phyloP scores from a whole-genome alignment of 192 early-diverging fungal species.

The Rhizoclosmatium sp. region DNA sequence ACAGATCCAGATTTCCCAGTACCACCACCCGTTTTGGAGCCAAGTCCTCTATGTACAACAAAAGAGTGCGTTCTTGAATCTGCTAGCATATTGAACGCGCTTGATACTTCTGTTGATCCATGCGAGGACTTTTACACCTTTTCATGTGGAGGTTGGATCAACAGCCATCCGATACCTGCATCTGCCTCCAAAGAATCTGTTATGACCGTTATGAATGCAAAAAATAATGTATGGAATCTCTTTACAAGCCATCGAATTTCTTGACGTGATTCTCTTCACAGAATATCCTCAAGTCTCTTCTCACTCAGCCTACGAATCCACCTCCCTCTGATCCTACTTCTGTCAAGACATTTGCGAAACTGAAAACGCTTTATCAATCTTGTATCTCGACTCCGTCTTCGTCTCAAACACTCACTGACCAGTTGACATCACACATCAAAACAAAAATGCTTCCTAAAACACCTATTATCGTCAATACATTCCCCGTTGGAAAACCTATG shows the following conservation, averaged over 20 bases:
- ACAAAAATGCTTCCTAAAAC: neutral
- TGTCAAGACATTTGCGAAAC: neutral
- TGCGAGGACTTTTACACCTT: constrained; percentile 35
- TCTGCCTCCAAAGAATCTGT: constrained; percentile 4
- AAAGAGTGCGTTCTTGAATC: constrained; percentile 30
- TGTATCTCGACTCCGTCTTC: neutral
- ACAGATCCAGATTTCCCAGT: neutral
- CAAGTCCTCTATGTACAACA: constrained; percentile 24
- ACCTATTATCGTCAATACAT: constrained; percentile 21
- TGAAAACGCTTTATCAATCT: constrained; percentile 12
- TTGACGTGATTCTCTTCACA: neutral
- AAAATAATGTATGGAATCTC: constrained; percentile 15
- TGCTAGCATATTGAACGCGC: constrained; percentile 13
- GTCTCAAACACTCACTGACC: neutral
- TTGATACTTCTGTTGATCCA: constrained; percentile 26
- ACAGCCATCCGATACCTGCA: constrained; percentile 12
- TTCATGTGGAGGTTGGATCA: constrained; percentile 32
- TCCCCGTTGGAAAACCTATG: constrained; percentile 21
- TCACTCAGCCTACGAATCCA: neutral
- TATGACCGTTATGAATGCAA: neutral
- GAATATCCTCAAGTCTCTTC: constrained; percentile 3
- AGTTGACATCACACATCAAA: neutral
- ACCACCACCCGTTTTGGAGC: constrained; percentile 34
- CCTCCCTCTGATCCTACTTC: constrained; percentile 2
- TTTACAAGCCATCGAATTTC: neutral